These are phyloP conservation scores for Alternaria panax DNA, from an alignment of 2,329 filamentous ascomycete species.

Conservation along the genomic window DNA sequence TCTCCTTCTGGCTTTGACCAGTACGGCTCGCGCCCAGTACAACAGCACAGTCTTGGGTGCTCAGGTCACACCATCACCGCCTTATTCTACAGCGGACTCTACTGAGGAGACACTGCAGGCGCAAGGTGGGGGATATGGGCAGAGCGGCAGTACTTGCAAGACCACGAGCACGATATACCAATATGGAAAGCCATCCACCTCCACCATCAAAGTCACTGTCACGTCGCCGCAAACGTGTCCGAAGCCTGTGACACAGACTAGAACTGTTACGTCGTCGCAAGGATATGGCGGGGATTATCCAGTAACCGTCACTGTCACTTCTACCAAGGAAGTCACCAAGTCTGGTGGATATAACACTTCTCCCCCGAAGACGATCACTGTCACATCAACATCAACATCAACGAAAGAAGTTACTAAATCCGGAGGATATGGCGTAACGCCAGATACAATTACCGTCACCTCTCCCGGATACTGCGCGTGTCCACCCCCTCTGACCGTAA, in stretches of 20 bases:
- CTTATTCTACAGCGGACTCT: neutral
- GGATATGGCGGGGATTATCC: neutral
- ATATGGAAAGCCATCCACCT: slow-evolving; percentile 12
- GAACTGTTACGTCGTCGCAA: neutral
- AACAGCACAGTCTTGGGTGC: slow-evolving; percentile 21
- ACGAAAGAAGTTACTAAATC: slow-evolving; percentile 1
- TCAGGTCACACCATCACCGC: slow-evolving; percentile 4
- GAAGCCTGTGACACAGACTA: neutral
- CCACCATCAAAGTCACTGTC: slow-evolving; percentile 17
- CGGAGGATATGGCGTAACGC: neutral
- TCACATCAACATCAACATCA: neutral
- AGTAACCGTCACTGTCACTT: neutral
- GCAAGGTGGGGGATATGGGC: slow-evolving; percentile 4
- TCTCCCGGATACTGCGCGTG: neutral
- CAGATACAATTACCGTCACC: neutral
- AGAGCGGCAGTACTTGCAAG: slow-evolving; percentile 2
- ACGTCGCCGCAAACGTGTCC: slow-evolving; percentile 16
- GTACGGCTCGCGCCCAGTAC: slow-evolving; percentile 21
- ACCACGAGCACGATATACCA: slow-evolving; percentile 10
- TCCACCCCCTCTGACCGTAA: slow-evolving; percentile 2
- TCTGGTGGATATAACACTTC: neutral
- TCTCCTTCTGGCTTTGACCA: slow-evolving; percentile 33
- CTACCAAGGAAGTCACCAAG: slow-evolving; percentile 1
- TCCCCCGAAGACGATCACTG: neutral
- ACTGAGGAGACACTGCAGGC: neutral